These are phyloP conservation scores for Chenopodium quinoa DNA, from an alignment of 148 eudicot species.

Conservation along the genomic window DNA sequence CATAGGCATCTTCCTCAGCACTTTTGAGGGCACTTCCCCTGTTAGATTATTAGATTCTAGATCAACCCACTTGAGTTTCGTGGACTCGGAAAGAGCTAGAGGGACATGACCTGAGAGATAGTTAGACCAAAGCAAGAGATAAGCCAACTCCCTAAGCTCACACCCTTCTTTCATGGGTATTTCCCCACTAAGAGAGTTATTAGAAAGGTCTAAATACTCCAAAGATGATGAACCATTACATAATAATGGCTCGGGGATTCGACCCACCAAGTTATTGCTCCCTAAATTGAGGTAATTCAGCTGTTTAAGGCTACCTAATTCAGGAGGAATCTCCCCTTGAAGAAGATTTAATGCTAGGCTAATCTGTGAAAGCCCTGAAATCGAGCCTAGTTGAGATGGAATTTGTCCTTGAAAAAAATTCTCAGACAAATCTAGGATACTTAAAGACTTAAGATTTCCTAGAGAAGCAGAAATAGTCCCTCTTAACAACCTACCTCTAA, in stretches of 20 bases:
- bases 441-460: constrained; percentile 47
- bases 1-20: constrained; percentile 42
- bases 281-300: constrained; percentile 62
- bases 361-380: constrained; percentile 47
- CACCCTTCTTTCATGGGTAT: constrained; percentile 60
- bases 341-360: constrained; percentile 67
- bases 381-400: constrained; percentile 56
- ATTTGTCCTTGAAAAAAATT: constrained; percentile 64
- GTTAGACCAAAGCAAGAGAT: constrained; percentile 77
- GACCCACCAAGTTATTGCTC: constrained; percentile 56
- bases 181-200: constrained; percentile 63
- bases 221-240: constrained; percentile 51
- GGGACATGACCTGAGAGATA: constrained; percentile 56
- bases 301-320: constrained; percentile 48
- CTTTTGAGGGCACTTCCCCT: constrained; percentile 59
- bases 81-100: constrained; percentile 52
- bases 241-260: constrained; percentile 49
- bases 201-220: constrained; percentile 76
- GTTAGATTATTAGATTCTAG: constrained; percentile 56
- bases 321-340: constrained; percentile 52
- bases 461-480: constrained; percentile 67
- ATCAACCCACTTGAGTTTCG: constrained; percentile 68
- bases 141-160: constrained; percentile 50
- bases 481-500: constrained; percentile 41
- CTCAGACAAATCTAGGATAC: constrained; percentile 53